Evolutionary conservation across 495 filamentous ascomycete species (phyloP).

Genomic region (Penicillium cataractarum): DNA sequence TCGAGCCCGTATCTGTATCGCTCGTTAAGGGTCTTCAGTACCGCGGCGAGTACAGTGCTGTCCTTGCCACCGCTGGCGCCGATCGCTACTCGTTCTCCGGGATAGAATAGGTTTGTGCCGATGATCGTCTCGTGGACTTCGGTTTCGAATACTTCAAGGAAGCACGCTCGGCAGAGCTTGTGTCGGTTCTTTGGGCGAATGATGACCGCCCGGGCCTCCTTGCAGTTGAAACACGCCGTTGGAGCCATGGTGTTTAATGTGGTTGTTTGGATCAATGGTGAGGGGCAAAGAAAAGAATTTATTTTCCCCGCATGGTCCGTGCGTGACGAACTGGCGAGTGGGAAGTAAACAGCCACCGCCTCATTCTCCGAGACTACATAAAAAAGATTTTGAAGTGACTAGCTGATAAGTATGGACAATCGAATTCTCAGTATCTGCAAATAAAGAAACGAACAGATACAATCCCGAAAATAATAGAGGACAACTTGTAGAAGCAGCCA

Average conservation of each 20-base stretch:
- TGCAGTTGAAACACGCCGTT: conserved; percentile 72
- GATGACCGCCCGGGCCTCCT: conserved; percentile 77
- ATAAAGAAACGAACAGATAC: not conserved
- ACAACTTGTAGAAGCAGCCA: not conserved
- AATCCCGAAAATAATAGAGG: not conserved
- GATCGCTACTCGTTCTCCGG: conserved; percentile 88
- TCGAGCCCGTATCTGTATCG: conserved; percentile 85
- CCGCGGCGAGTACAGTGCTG: conserved; percentile 92
- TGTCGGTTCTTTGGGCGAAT: conserved; percentile 91
- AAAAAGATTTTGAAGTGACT: too few species aligned
- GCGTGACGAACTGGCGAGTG: conserved; percentile 13
- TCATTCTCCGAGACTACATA: too few species aligned
- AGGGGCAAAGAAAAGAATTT: conserved; percentile 33
- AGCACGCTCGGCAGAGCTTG: conserved; percentile 89
- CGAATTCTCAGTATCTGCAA: not conserved
- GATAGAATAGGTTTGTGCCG: conserved; percentile 73
- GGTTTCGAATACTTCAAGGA: conserved; percentile 82
- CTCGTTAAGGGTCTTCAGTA: conserved; percentile 92
- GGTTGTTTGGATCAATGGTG: conserved; percentile 9
- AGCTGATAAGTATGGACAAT: not conserved
- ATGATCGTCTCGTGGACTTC: conserved; percentile 94
- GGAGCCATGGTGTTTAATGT: conserved; percentile 54
- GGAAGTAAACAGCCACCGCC: conserved; percentile 1
- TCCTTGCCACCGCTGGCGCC: conserved; percentile 98
- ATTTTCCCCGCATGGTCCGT: conserved; percentile 26